phyloP scores from a whole-genome alignment of 1,284 basidiomycete species.

The Dichomitus squalens region DNA sequence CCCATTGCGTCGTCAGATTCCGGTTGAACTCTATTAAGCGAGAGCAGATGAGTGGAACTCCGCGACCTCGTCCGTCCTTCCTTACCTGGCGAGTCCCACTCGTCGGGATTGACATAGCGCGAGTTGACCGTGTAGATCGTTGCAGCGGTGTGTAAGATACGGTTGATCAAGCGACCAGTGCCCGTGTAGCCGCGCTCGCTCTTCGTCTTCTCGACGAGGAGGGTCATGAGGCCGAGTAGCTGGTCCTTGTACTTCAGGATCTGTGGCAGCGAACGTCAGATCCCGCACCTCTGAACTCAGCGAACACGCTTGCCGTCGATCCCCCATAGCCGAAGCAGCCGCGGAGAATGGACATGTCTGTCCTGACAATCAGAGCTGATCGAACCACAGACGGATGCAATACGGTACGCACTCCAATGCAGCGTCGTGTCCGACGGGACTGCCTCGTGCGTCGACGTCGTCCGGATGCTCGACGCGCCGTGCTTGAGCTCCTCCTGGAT shows the following conservation, averaged over 20 bases:
- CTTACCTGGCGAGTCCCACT: conserved; percentile 77
- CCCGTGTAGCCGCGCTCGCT: conserved; percentile 90
- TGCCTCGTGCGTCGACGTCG: conserved; percentile 83
- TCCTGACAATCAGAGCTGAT: background rate
- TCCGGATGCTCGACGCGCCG: conserved; percentile 91
- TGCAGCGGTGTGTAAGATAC: conserved; percentile 77
- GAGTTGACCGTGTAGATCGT: conserved; percentile 83
- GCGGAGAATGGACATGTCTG: conserved; percentile 78
- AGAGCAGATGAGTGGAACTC: background rate
- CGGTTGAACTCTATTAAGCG: conserved; percentile 62
- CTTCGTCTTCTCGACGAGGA: conserved; percentile 81
- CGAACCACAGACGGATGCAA: background rate
- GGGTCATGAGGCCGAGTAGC: conserved; percentile 68
- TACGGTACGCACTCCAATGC: conserved; percentile 81
- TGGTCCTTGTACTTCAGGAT: conserved; percentile 72
- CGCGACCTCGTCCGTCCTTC: conserved; percentile 5
- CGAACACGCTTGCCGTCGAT: conserved; percentile 45
- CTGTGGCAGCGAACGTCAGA: conserved; percentile 37
- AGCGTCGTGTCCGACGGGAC: conserved; percentile 89
- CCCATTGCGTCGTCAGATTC: conserved; percentile 83
- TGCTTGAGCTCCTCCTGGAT: conserved; percentile 87
- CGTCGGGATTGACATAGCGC: conserved; percentile 83
- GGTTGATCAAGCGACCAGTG: conserved; percentile 79
- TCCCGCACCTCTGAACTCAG: background rate
- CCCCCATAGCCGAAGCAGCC: conserved; percentile 80